Evolutionary conservation across 441 rosid genomes (phyloP).

Genomic region (Gossypium gossypioides): DNA sequence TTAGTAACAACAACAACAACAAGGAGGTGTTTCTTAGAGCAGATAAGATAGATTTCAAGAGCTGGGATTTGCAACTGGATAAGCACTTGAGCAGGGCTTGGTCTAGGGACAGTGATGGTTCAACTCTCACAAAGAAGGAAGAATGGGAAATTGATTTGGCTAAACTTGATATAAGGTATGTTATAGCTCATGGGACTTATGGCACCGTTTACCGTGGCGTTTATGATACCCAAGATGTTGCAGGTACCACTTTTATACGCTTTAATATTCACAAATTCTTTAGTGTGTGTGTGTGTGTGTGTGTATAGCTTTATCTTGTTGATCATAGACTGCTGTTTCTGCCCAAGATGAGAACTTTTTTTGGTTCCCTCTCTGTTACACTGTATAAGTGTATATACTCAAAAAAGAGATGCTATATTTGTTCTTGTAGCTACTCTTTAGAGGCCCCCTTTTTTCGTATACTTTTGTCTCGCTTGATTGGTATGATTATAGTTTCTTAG

Average conservation of each 20-base stretch:
- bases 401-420: neutral
- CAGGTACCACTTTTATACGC: slow-evolving; percentile 29
- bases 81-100: slow-evolving; percentile 40
- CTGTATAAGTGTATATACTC: neutral
- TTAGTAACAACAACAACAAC: slow-evolving; percentile 19
- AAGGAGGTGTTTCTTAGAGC: slow-evolving; percentile 33
- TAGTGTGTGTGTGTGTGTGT: too few species aligned
- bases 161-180: slow-evolving; percentile 44
- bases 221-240: slow-evolving; percentile 58
- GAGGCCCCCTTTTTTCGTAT: neutral
- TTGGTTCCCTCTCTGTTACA: neutral
- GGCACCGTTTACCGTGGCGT: slow-evolving; percentile 59
- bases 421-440: neutral
- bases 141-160: slow-evolving; percentile 68
- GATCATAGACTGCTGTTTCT: neutral
- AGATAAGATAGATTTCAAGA: slow-evolving; percentile 44
- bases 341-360: neutral
- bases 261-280: neutral
- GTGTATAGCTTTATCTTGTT: neutral
- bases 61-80: slow-evolving; percentile 56
- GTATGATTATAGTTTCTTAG: neutral
- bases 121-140: slow-evolving; percentile 24
- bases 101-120: slow-evolving; percentile 23
- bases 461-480: neutral
- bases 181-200: slow-evolving; percentile 54